phyloP scores from a whole-genome alignment of 2,329 filamentous ascomycete genomes.

The Alternaria gaisen region DNA sequence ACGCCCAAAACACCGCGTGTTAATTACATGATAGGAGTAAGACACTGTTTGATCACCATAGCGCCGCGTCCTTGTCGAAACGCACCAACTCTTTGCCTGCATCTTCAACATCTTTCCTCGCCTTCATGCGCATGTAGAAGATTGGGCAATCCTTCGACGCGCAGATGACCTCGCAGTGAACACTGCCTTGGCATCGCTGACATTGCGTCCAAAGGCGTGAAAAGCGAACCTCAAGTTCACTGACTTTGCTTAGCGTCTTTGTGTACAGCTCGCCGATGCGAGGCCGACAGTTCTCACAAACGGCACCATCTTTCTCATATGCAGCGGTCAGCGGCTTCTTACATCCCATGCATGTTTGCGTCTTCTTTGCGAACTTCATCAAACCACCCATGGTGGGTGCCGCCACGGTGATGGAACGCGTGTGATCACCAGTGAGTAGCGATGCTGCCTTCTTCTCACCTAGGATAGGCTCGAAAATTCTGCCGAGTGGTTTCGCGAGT shows the following conservation, averaged over 20 bases:
- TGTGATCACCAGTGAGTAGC: conserved; percentile 91
- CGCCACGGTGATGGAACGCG: conserved; percentile 90
- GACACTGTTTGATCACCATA: conserved; percentile 60
- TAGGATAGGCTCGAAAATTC: conserved; percentile 97
- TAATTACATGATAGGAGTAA: not conserved
- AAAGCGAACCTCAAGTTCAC: conserved; percentile 92
- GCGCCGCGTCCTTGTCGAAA: conserved; percentile 86
- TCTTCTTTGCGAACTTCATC: conserved; percentile 99
- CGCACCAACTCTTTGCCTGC: conserved; percentile 86
- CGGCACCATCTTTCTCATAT: conserved; percentile 82
- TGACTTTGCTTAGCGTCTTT: conserved; percentile 85
- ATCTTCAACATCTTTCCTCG: conserved; percentile 98
- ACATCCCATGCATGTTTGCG: conserved; percentile 97
- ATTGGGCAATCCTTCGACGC: conserved; percentile 96
- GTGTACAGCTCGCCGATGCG: conserved; percentile 93
- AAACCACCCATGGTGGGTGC: conserved; percentile 90
- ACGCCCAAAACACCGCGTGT: conserved; percentile 14
- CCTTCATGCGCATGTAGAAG: conserved; percentile 99
- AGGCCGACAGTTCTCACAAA: conserved; percentile 85
- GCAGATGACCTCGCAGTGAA: conserved; percentile 99
- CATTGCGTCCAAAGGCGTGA: conserved; percentile 97
- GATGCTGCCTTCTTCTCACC: conserved; percentile 90
- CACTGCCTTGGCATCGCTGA: conserved; percentile 94
- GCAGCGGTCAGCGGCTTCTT: conserved; percentile 90
- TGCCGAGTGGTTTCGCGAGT: conserved; percentile 88